These are phyloP conservation scores for Exophiala spinifera DNA, from an alignment of 2,329 filamentous ascomycete species.

Conservation along the genomic window DNA sequence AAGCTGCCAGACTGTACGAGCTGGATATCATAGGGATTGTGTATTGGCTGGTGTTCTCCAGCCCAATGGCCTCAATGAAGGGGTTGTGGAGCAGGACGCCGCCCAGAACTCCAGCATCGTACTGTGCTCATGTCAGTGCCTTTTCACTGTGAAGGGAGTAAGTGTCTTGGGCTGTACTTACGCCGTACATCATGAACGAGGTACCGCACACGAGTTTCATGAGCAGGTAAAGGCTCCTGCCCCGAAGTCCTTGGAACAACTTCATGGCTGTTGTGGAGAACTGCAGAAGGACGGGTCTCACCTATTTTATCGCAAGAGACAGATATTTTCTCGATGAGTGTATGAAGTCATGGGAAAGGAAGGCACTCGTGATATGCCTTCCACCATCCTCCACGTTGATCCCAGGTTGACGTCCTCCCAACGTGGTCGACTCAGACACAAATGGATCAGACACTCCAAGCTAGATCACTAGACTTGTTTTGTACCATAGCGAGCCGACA, in stretches of 20 bases:
- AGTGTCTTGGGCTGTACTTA: background rate
- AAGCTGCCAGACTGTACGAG: constrained; percentile 24
- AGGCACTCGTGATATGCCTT: no score
- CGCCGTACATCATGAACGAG: constrained; percentile 36
- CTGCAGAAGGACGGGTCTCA: background rate
- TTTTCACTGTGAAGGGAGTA: background rate
- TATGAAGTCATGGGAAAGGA: no score
- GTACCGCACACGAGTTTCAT: constrained; percentile 28
- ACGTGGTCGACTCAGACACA: no score
- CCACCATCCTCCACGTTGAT: no score
- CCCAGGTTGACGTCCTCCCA: no score
- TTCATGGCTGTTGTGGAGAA: no score
- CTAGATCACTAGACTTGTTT: no score
- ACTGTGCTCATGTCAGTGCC: constrained; percentile 10
- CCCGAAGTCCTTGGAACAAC: constrained; percentile 1
- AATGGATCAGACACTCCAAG: no score
- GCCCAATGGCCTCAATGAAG: constrained; percentile 34
- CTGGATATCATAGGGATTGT: constrained; percentile 33
- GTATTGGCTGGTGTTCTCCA: constrained; percentile 16
- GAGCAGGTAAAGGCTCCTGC: constrained; percentile 18
- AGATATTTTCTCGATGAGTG: no score
- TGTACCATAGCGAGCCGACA: no score
- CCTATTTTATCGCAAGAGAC: no score
- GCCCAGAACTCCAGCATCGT: constrained; percentile 37
- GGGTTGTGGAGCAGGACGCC: constrained; percentile 32